Evolutionary conservation across 345 rosid species (phyloP).

Genomic region (Citrus australasica): DNA sequence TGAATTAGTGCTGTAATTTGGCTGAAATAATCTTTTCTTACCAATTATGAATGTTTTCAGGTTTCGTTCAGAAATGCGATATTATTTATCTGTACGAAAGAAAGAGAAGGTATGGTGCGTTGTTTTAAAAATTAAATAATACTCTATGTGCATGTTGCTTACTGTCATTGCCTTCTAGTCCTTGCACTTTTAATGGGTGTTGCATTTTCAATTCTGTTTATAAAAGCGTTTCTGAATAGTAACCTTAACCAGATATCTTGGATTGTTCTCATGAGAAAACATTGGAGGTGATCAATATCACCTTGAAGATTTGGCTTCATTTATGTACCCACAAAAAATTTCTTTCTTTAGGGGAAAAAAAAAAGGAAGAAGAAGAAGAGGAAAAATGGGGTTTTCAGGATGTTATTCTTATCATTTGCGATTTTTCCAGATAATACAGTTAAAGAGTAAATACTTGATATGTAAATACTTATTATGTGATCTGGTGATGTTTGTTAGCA

Average conservation of each 20-base stretch:
- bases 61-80: conserved; percentile 71
- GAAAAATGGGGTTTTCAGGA: not conserved
- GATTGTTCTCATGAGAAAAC: not conserved
- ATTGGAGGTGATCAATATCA: not conserved
- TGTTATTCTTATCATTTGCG: not conserved
- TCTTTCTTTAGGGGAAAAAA: not conserved
- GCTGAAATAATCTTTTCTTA: conserved; percentile 17
- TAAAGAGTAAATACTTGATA: not conserved
- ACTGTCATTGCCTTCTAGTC: not conserved
- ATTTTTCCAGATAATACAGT: not conserved
- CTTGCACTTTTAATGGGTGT: not conserved
- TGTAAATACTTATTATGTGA: not conserved
- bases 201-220: not conserved
- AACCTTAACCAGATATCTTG: not conserved
- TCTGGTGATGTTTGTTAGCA: not conserved
- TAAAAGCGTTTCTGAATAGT: not conserved
- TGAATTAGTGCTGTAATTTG: conserved; percentile 16
- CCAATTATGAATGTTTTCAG: conserved; percentile 40
- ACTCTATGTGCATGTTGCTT: not conserved
- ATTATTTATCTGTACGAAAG: conserved; percentile 55
- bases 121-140: not conserved
- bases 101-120: conserved; percentile 47
- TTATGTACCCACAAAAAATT: not conserved
- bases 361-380: too few species aligned
- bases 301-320: not conserved